phyloP scores from a whole-genome alignment of 1,139 yeast genomes.

The Saccharomyces hybrid region DNA sequence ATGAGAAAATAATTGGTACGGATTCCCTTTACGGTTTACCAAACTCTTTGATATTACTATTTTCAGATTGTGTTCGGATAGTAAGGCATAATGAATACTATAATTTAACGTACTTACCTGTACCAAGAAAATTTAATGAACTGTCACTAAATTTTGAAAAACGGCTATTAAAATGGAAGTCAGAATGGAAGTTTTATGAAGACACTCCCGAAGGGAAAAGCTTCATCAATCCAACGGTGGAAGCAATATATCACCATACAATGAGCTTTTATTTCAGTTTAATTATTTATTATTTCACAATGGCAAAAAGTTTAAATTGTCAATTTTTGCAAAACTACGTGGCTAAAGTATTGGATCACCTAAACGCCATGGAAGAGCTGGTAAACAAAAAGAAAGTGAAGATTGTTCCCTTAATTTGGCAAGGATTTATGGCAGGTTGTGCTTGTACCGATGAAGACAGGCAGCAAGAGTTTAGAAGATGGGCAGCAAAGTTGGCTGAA shows the following conservation, averaged over 20 bases:
- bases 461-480: constrained; percentile 61
- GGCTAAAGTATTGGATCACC: constrained; percentile 51
- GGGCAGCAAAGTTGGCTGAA: constrained; percentile 77
- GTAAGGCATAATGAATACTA: constrained; percentile 56
- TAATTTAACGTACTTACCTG: constrained; percentile 22
- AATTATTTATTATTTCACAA: constrained; percentile 40
- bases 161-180: constrained; percentile 54
- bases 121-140: constrained; percentile 36
- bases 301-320: constrained; percentile 50
- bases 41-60: constrained; percentile 63
- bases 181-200: constrained; percentile 41
- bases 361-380: constrained; percentile 55
- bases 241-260: constrained; percentile 76
- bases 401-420: constrained; percentile 79
- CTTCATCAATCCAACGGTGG: constrained; percentile 48
- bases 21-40: constrained; percentile 84
- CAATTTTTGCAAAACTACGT: constrained; percentile 47
- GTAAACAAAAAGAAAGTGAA: constrained; percentile 48
- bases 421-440: constrained; percentile 84
- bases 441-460: constrained; percentile 56
- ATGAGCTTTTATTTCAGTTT: constrained; percentile 58
- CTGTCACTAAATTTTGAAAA: constrained; percentile 44
- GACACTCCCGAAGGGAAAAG: constrained; percentile 14
- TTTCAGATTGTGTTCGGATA: constrained; percentile 62
- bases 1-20: constrained; percentile 43